Percentiles rank a stretch among this genome's conserved stretches.
Conservation (phyloP, 2,329 filamentous ascomycete genomes). For the Xylaria sp. region DNA sequence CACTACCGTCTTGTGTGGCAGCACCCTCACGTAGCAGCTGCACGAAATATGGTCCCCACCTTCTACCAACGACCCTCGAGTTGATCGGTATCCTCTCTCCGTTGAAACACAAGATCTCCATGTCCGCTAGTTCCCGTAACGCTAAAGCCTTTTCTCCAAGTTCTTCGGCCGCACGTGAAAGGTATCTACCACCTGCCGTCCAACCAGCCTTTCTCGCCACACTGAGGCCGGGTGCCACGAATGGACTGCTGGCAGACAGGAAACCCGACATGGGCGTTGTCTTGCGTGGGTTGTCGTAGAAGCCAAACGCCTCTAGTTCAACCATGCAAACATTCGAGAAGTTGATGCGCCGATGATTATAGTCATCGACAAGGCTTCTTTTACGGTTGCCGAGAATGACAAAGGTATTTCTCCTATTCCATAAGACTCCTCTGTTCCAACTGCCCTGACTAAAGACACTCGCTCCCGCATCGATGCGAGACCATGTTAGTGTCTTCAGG, state of each 20-base stretch:
- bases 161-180: constrained; percentile 81
- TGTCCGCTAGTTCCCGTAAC: constrained; percentile 87
- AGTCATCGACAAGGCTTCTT: constrained; percentile 92
- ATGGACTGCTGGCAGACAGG: constrained; percentile 79
- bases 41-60: constrained; percentile 97
- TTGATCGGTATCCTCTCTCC: constrained; percentile 94
- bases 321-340: constrained; percentile 97
- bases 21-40: constrained; percentile 85
- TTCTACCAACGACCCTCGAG: constrained; percentile 81
- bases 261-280: constrained; percentile 80
- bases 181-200: constrained; percentile 75
- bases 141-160: constrained; percentile 80
- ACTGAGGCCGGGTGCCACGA: constrained; percentile 61
- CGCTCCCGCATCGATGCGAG: constrained; percentile 91
- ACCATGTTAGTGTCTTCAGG: constrained; percentile 87
- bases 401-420: constrained; percentile 92
- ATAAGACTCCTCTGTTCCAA: constrained; percentile 95
- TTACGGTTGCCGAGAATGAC: constrained; percentile 95
- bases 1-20: constrained; percentile 72
- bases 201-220: constrained; percentile 64
- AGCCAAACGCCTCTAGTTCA: constrained; percentile 93
- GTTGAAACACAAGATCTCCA: constrained; percentile 92
- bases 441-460: constrained; percentile 96
- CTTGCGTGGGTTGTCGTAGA: constrained; percentile 93
- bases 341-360: constrained; percentile 97